Evolutionary conservation across 768 basidiomycete species (phyloP).

Genomic region (Mycena leptocephala): DNA sequence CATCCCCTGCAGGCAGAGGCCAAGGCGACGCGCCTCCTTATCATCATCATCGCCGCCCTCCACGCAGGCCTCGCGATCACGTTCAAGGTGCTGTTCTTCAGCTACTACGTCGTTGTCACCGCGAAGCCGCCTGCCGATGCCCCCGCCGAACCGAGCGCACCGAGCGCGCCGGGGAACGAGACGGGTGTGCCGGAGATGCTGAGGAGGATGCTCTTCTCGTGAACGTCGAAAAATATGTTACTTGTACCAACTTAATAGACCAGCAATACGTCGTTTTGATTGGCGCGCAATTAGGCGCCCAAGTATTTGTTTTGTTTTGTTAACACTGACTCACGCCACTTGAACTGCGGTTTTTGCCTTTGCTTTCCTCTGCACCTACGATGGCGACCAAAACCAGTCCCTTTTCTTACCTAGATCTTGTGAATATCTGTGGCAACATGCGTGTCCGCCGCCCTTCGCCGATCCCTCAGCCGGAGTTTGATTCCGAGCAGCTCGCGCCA

Average conservation of each 20-base stretch:
- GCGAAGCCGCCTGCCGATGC: too few relatives aligned
- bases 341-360: too few relatives aligned
- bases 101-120: constrained; percentile 65
- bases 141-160: too few relatives aligned
- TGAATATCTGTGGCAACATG: constrained; percentile 84
- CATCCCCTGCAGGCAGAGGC: constrained; percentile 78
- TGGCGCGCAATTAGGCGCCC: too few relatives aligned
- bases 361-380: background rate
- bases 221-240: too few relatives aligned
- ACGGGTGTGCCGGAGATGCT: constrained; percentile 7
- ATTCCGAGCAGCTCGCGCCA: constrained; percentile 66
- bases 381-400: background rate
- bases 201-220: constrained; percentile 19
- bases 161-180: too few relatives aligned
- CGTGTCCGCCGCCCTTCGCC: constrained; percentile 52
- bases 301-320: too few relatives aligned
- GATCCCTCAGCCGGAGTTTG: constrained; percentile 46
- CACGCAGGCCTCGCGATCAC: constrained; percentile 88
- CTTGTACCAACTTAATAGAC: too few relatives aligned
- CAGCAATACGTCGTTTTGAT: too few relatives aligned
- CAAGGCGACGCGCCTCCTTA: constrained; percentile 87
- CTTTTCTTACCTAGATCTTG: constrained; percentile 73
- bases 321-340: too few relatives aligned
- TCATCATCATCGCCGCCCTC: constrained; percentile 80
- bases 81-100: constrained; percentile 86